Evolutionary conservation across 371 early-diverging fungal species (phyloP).

Genomic region (Mortierella sp.): DNA sequence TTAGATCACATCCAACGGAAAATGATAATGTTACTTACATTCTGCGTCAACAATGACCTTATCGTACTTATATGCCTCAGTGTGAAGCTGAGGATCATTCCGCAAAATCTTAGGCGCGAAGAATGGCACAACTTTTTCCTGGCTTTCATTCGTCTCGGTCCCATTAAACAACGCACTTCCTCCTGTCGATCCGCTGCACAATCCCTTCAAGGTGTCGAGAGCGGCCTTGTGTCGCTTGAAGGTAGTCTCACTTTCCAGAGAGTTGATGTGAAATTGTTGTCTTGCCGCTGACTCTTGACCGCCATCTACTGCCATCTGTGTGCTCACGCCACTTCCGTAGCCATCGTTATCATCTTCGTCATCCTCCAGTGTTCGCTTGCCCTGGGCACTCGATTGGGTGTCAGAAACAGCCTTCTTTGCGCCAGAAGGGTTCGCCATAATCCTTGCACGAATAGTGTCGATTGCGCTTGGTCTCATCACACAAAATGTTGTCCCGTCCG

Average conservation of each 20-base stretch:
- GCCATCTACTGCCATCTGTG: neutral
- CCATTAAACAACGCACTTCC: conserved; percentile 13
- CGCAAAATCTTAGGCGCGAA: conserved; percentile 82
- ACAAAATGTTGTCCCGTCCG: conserved; percentile 88
- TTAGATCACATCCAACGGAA: too few relatives aligned
- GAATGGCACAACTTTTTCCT: conserved; percentile 72
- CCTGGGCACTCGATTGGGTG: neutral
- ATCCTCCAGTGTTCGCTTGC: conserved; percentile 20
- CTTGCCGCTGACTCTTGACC: conserved; percentile 15
- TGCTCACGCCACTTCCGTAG: neutral
- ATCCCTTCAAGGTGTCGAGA: conserved; percentile 5
- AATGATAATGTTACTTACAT: conserved; percentile 62
- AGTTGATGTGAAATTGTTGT: conserved; percentile 24
- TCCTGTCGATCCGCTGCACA: neutral
- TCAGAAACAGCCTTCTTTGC: conserved; percentile 8
- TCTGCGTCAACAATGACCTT: conserved; percentile 96
- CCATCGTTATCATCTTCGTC: conserved; percentile 6
- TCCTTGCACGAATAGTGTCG: conserved; percentile 60
- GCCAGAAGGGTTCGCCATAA: conserved; percentile 23
- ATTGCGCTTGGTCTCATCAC: conserved; percentile 77
- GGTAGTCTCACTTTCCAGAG: conserved; percentile 18
- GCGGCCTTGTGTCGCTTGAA: conserved; percentile 31
- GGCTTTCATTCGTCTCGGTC: conserved; percentile 18
- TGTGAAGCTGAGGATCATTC: conserved; percentile 64
- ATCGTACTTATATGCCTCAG: conserved; percentile 76